Percentiles rank a stretch among this genome's conserved stretches.
phyloP scores from a whole-genome alignment of 805 yeast species.

The Yamadazyma tumulicola region DNA sequence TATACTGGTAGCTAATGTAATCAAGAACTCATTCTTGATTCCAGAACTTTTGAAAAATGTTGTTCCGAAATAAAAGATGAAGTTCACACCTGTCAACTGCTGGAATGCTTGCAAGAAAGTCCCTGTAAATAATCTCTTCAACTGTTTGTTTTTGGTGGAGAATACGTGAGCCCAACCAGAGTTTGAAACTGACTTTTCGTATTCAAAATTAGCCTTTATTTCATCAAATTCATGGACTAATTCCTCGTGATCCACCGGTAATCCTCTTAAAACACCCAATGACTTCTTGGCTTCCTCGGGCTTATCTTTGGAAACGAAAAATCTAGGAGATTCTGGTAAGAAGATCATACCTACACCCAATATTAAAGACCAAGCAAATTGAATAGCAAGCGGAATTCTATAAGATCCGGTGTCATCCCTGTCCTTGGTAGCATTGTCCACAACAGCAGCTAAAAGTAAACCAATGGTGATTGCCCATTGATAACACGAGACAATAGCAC shows the following conservation, averaged over 20 bases:
- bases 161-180: slow-evolving; percentile 24
- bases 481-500: slow-evolving; percentile 47
- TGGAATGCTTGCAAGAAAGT: slow-evolving; percentile 40
- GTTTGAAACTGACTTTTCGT: slow-evolving; percentile 38
- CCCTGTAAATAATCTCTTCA: slow-evolving; percentile 37
- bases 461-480: slow-evolving; percentile 44
- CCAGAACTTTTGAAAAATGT: slow-evolving; percentile 37
- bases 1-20: slow-evolving; percentile 73
- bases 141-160: slow-evolving; percentile 38
- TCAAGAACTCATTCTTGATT: slow-evolving; percentile 57
- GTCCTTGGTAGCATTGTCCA: slow-evolving; percentile 41
- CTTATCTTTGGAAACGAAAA: slow-evolving; percentile 38
- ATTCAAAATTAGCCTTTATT: slow-evolving; percentile 43
- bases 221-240: slow-evolving; percentile 42
- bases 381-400: slow-evolving; percentile 54
- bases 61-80: slow-evolving; percentile 43
- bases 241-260: slow-evolving; percentile 37
- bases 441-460: slow-evolving; percentile 48
- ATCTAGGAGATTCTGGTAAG: slow-evolving; percentile 56
- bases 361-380: slow-evolving; percentile 37
- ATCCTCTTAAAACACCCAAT: slow-evolving; percentile 51
- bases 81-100: slow-evolving; percentile 42
- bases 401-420: slow-evolving; percentile 26
- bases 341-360: slow-evolving; percentile 54
- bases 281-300: slow-evolving; percentile 41